Evolutionary conservation across 345 rosid species (phyloP), one percentile per base, ranked within the genome.

Genomic region (Linum usitatissimum): DNA sequence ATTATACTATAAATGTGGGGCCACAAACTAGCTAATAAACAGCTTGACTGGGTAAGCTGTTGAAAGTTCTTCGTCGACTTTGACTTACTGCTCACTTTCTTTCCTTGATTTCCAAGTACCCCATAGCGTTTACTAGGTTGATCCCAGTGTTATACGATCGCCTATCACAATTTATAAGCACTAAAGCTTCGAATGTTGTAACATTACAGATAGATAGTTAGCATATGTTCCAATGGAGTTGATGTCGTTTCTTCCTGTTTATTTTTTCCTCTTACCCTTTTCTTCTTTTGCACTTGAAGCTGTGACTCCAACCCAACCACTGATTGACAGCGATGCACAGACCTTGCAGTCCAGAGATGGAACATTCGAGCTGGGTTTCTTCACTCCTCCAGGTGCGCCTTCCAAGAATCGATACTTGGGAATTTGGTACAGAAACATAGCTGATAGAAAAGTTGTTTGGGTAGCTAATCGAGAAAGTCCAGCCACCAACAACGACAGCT

Each of bases 341-440:
- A 19, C 60, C 34, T 18, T 57, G 5, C 30, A 18, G 28, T 57
- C 60, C 17, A 14, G 9, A 18, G 31, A 21, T 21, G 34, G 60
- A 57, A 57, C 31, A 31, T 57, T 57, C 9, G 60, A 57, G 31
- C 60, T 57, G 17, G 60, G 60, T 19, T 57, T 57, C 31, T 57
- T 57, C 60, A 19, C 30, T 21, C 60, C 60, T 18, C 3, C 3
- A 34, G 60, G 60, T 2, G 28, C 28, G 0, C 3, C 17, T 7
- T 57, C 60, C 60, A 57, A 23, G 31, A 57, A 57, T 28, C 60
- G 60, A 0, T 57, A 57, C 34, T 14, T 57, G 60, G 60, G 60
- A 7, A 57, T 57, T 21, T 21, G 60, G 60, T 57, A 57, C 60
- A 21, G 17, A 14, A 23, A 19, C 15, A 57, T 57, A 12, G 34